phyloP scores from a whole-genome alignment of 441 rosid species.

The Gossypium lobatum region DNA sequence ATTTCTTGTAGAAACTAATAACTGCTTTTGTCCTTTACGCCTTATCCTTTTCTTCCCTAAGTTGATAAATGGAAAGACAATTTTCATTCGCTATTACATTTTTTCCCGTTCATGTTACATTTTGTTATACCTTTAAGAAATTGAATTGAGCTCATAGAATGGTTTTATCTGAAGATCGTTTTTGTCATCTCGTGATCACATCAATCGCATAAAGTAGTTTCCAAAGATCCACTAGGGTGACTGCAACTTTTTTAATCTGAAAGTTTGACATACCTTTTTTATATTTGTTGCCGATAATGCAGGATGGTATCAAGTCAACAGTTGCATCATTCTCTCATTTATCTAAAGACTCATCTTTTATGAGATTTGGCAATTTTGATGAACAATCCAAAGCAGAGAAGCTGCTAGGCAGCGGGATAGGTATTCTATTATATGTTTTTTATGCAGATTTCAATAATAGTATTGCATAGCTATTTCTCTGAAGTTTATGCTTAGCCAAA shows the following conservation, averaged over 20 bases:
- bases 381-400: slow-evolving; percentile 62
- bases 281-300: slow-evolving; percentile 25
- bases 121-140: neutral
- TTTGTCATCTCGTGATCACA: slow-evolving; percentile 4
- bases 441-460: neutral
- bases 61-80: neutral
- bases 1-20: slow-evolving; percentile 1
- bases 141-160: neutral
- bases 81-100: neutral
- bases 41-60: neutral
- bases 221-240: neutral
- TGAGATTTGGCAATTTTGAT: slow-evolving; percentile 25
- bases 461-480: slow-evolving; percentile 7
- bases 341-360: slow-evolving; percentile 36
- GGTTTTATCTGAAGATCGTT: neutral
- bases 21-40: neutral
- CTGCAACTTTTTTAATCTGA: neutral
- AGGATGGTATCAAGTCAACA: slow-evolving; percentile 77
- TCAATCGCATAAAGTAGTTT: slow-evolving; percentile 7
- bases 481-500: slow-evolving; percentile 10
- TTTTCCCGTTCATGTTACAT: neutral
- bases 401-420: slow-evolving; percentile 83
- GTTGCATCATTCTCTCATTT: slow-evolving; percentile 57
- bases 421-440: slow-evolving; percentile 28
- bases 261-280: slow-evolving; percentile 4